Evolutionary conservation across 2,329 filamentous ascomycete genomes (phyloP), one percentile per base, ranked within the genome.

Genomic region (Aspergillus ruber): DNA sequence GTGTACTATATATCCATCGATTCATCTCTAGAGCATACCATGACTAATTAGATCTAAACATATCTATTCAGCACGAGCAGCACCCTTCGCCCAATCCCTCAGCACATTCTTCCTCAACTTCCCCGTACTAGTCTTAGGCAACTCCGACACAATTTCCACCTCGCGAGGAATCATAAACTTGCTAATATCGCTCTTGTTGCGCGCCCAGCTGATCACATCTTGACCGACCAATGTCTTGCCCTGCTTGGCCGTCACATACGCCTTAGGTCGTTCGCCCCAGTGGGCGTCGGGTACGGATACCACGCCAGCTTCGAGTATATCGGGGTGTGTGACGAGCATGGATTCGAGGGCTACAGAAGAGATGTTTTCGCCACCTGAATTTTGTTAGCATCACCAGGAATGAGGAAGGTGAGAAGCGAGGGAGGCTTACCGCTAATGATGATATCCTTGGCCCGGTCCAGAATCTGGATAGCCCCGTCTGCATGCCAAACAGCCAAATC

Each of bases 261-360:
- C 93, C 71, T 95, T 95, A 10, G 93, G 91, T n/a, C 88, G 74
- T 71, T 98, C 93, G 20, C 93, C 93, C 90, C 91, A 98, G 64
- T 94, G 88, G 33, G 83, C 84, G 66, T 97, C 90, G 0, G 85
- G 77, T 1, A 97, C 84, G 1, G 88, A 87, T 4, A 96, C 88
- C 27, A 96, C 90, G 33, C 89, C 93, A 1, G 86, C 90, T 72
- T 98, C 93, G 20, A 98, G 80, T 33, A 98, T 82, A 55, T 88
- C 83, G 0, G 90, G 89, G 65, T 98, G 93, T 43, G 88, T 85
- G 5, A 85, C 85, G 1, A 98, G 79, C 83, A 95, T 88, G 50
- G 84, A 82, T 70, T 98, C 93, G 3, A 98, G 78, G 0, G 93
- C 90, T 1, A 98, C 86, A 0, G 88, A 94, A 2, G 88, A 95